Percentiles rank a stretch among this genome's conserved stretches.
Evolutionary conservation across 2,329 filamentous ascomycete species (phyloP).

Genomic region (Monosporascus ibericus): DNA sequence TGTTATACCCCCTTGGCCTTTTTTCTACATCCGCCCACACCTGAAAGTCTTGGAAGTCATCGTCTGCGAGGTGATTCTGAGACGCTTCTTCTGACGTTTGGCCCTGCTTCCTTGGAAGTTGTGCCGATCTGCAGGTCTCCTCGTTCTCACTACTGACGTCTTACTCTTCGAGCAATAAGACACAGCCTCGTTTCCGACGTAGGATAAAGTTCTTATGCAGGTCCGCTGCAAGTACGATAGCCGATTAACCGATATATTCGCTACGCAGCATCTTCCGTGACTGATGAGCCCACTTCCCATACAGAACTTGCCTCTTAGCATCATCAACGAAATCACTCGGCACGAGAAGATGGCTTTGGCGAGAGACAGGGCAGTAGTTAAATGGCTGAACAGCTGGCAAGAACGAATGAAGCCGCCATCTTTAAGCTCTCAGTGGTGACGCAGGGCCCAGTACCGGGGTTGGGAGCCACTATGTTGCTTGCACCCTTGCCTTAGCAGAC

Average conservation of each 20-base stretch:
- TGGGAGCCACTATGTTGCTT: conserved; percentile 5
- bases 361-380: conserved; percentile 2
- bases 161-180: neutral
- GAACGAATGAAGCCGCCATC: conserved; percentile 1
- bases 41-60: too few species aligned
- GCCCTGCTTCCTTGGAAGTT: neutral
- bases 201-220: neutral
- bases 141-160: neutral
- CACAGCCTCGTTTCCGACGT: neutral
- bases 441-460: conserved; percentile 4
- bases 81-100: neutral
- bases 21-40: too few species aligned
- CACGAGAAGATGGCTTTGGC: conserved; percentile 6
- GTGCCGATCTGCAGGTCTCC: neutral
- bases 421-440: conserved; percentile 12
- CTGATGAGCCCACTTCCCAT: conserved; percentile 4
- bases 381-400: conserved; percentile 4
- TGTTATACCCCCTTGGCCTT: too few species aligned
- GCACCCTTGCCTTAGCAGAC: conserved; percentile 5
- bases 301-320: conserved; percentile 6
- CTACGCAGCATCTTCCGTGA: conserved; percentile 5
- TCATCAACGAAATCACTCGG: conserved; percentile 11
- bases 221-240: neutral
- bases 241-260: conserved; percentile 3
- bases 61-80: too few species aligned